These are phyloP conservation scores for Colletotrichum chlorophyti DNA, from an alignment of 2,329 filamentous ascomycete species.

Conservation along the genomic window DNA sequence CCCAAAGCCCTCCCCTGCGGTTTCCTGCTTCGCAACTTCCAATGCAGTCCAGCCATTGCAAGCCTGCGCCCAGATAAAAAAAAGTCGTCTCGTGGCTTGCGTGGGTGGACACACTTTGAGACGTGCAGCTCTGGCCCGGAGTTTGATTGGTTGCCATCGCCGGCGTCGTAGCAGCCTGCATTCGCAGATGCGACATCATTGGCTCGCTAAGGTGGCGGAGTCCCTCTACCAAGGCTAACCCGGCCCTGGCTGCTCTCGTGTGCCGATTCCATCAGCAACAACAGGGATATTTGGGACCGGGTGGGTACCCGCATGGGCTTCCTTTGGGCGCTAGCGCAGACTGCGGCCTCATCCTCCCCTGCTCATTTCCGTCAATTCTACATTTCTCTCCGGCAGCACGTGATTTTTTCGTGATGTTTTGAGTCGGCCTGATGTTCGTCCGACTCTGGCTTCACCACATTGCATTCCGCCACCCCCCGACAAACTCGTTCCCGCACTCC, in stretches of 20 bases:
- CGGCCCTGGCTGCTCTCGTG: slow-evolving; percentile 15
- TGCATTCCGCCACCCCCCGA: slow-evolving; percentile 26
- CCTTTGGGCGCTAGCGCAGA: neutral
- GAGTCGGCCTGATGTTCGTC: slow-evolving; percentile 23
- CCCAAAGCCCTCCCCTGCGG: too few species aligned
- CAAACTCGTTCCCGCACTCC: slow-evolving; percentile 26
- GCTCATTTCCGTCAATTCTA: slow-evolving; percentile 16
- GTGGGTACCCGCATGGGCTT: neutral
- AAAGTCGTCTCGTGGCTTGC: slow-evolving; percentile 25
- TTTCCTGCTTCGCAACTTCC: too few species aligned
- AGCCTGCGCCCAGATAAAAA: neutral
- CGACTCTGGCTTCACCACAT: slow-evolving; percentile 26
- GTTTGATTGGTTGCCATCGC: neutral
- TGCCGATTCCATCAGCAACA: slow-evolving; percentile 6
- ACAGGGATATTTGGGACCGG: slow-evolving; percentile 7
- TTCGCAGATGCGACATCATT: neutral
- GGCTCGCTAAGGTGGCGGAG: slow-evolving; percentile 27
- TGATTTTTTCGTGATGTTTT: slow-evolving; percentile 24
- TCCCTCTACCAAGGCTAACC: slow-evolving; percentile 7
- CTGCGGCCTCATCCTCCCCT: neutral
- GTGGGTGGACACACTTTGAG: slow-evolving; percentile 7
- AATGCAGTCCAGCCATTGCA: too few species aligned
- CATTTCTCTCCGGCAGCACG: slow-evolving; percentile 6
- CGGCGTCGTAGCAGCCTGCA: slow-evolving; percentile 1
- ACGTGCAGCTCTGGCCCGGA: neutral